Evolutionary conservation across 176 grass and related monocot species (phyloP).

Genomic region (Carex littledalei): DNA sequence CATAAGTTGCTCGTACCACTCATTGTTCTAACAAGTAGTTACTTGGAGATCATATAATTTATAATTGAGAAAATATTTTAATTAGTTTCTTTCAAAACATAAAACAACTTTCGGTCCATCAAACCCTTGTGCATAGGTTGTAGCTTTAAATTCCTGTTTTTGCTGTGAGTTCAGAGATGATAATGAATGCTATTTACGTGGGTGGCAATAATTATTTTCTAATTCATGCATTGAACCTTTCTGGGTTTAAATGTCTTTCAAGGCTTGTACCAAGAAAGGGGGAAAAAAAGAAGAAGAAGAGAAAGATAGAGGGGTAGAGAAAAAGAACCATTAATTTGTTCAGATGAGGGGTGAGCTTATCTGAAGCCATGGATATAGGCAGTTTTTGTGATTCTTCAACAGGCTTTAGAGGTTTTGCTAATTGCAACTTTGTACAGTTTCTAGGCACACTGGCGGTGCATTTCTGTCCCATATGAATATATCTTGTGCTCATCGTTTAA

Average conservation of each 20-base stretch:
- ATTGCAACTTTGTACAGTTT: no score
- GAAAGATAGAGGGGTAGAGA: not conserved
- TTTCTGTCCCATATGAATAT: no score
- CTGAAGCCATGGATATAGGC: no score
- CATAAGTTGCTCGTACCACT: not conserved
- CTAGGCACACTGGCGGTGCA: no score
- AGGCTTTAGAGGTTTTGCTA: no score
- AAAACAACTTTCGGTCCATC: not conserved
- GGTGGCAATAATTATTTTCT: not conserved
- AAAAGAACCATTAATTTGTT: not conserved
- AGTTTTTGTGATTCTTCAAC: no score
- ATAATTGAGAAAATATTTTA: not conserved
- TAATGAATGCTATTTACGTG: no score
- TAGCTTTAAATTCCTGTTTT: no score
- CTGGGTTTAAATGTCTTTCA: not conserved
- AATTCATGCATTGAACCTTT: not conserved
- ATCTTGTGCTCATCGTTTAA: not conserved
- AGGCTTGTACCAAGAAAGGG: not conserved
- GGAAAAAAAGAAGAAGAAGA: not conserved
- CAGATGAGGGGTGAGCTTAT: no score
- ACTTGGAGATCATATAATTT: not conserved
- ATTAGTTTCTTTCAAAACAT: not conserved
- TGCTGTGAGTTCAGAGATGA: no score
- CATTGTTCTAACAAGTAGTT: not conserved
- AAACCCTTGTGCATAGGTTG: not conserved